Percentiles rank a stretch among this genome's conserved stretches.
These are phyloP conservation scores for Podospora fimiseda DNA, from an alignment of 495 filamentous ascomycete species.

Conservation along the genomic window DNA sequence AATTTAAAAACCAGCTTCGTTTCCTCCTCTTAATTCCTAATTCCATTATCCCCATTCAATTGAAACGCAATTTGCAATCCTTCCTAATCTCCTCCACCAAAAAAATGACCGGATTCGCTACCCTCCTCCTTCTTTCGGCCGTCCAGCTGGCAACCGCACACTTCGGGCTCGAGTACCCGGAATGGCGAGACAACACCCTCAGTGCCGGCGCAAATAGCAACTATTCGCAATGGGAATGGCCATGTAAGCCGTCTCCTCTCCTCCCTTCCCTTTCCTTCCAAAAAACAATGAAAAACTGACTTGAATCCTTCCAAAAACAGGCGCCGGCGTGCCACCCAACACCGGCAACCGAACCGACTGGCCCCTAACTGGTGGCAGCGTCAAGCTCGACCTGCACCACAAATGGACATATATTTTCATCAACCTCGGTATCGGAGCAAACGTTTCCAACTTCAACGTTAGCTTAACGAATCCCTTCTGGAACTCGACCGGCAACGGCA, in stretches of 20 bases:
- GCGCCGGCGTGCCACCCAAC: conserved; percentile 48
- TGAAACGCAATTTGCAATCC: background rate
- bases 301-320: conserved; percentile 26
- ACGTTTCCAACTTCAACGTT: conserved; percentile 55
- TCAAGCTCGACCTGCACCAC: conserved; percentile 49
- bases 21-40: too few species aligned
- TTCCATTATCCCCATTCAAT: too few species aligned
- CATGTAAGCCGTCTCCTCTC: conserved; percentile 40
- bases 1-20: too few species aligned
- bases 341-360: conserved; percentile 53
- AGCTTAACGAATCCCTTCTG: conserved; percentile 43
- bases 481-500: conserved; percentile 57
- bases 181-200: conserved; percentile 51
- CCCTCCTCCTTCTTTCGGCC: conserved; percentile 29
- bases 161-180: conserved; percentile 51
- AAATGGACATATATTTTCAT: conserved; percentile 53
- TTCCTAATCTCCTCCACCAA: background rate
- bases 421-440: conserved; percentile 54
- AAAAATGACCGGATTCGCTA: conserved; percentile 25
- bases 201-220: conserved; percentile 11
- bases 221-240: conserved; percentile 51
- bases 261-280: conserved; percentile 3
- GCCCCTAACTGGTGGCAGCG: conserved; percentile 51
- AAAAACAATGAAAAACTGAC: background rate
- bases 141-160: conserved; percentile 46